A percentile compares a stretch with the other conserved stretches of the same genome.
Evolutionary conservation across 148 eudicot genomes (phyloP).

Genomic region (Vaccinium darrowii): DNA sequence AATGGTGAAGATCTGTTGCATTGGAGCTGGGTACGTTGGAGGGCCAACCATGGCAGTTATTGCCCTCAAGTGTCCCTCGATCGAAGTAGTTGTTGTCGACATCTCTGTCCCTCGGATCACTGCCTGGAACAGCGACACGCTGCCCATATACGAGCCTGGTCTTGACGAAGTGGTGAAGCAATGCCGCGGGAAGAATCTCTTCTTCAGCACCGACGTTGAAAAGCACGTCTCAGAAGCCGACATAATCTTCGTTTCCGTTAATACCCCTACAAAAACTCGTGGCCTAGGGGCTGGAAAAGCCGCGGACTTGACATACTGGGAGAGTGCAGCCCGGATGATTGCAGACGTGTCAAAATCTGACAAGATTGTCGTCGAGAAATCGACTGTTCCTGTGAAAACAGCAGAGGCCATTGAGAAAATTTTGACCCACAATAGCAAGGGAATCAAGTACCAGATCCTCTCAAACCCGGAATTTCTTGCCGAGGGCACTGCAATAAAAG

Average conservation of each 20-base stretch:
- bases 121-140: slow-evolving; percentile 64
- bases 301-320: slow-evolving; percentile 68
- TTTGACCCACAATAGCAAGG: slow-evolving; percentile 61
- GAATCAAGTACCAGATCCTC: slow-evolving; percentile 55
- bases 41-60: slow-evolving; percentile 76
- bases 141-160: slow-evolving; percentile 72
- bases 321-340: slow-evolving; percentile 71
- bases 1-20: slow-evolving; percentile 74
- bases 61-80: slow-evolving; percentile 55
- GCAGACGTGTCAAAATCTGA: slow-evolving; percentile 56
- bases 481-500: slow-evolving; percentile 63
- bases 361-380: slow-evolving; percentile 72
- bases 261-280: slow-evolving; percentile 62
- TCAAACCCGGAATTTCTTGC: slow-evolving; percentile 72
- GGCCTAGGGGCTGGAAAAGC: slow-evolving; percentile 78
- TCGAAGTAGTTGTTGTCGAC: slow-evolving; percentile 60
- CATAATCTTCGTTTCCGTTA: slow-evolving; percentile 62
- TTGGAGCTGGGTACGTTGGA: slow-evolving; percentile 73
- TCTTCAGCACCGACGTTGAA: slow-evolving; percentile 63
- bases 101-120: slow-evolving; percentile 55
- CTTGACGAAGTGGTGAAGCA: slow-evolving; percentile 65
- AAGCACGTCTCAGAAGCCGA: slow-evolving; percentile 58
- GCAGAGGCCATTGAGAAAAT: slow-evolving; percentile 77
- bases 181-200: slow-evolving; percentile 62
- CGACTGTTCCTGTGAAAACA: slow-evolving; percentile 71